These are phyloP conservation scores for Eustoma russellianum DNA, from an alignment of 257 asterid species.

Conservation along the genomic window DNA sequence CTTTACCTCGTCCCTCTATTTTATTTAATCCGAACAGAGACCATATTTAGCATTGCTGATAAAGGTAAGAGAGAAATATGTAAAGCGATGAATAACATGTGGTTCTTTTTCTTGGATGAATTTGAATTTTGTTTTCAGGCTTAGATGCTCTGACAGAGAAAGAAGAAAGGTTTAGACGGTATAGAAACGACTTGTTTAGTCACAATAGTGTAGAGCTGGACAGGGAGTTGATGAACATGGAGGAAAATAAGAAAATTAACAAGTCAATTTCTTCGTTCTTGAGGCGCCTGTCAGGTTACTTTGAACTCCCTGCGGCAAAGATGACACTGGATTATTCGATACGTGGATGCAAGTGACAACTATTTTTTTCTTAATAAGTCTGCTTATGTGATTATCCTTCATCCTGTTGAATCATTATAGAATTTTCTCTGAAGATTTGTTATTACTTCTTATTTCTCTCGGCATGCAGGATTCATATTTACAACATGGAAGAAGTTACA, in stretches of 20 bases:
- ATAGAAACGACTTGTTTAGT: constrained; percentile 65
- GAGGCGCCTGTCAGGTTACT: constrained; percentile 56
- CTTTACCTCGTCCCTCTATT: constrained; percentile 66
- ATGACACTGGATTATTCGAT: constrained; percentile 76
- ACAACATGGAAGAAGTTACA: constrained; percentile 68
- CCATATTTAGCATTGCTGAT: constrained; percentile 39
- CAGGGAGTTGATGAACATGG: constrained; percentile 56
- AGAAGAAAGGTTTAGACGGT: constrained; percentile 60
- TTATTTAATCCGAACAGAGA: constrained; percentile 60
- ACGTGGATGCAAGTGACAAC: constrained; percentile 69
- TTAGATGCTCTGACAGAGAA: constrained; percentile 44
- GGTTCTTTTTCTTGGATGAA: too few relatives aligned
- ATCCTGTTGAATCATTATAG: background rate
- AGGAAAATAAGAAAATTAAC: constrained; percentile 56
- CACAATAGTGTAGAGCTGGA: constrained; percentile 61
- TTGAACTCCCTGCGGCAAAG: constrained; percentile 47
- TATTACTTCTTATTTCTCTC: constrained; percentile 3
- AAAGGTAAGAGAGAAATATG: constrained; percentile 40
- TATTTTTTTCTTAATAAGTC: background rate
- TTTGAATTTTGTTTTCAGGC: constrained; percentile 33
- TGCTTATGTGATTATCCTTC: background rate
- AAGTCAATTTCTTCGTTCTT: constrained; percentile 50
- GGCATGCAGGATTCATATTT: constrained; percentile 53
- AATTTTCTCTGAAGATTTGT: background rate
- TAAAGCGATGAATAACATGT: too few relatives aligned